phyloP scores from a whole-genome alignment of 1,284 basidiomycete genomes.

The Thecaphora thlaspeos region DNA sequence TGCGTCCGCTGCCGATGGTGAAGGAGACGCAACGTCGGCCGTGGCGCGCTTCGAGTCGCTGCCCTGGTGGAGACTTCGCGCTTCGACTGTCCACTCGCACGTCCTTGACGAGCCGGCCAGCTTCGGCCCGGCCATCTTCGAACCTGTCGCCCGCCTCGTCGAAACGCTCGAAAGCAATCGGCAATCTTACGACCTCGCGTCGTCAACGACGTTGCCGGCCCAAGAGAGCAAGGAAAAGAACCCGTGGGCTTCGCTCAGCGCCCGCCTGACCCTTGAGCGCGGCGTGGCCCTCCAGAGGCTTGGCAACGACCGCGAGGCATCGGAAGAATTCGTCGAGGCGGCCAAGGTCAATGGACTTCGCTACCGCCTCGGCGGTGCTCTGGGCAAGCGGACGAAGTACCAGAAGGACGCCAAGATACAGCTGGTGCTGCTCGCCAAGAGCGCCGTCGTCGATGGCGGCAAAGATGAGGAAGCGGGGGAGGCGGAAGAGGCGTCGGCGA shows the following conservation, averaged over 20 bases:
- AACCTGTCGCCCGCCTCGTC: conserved; percentile 63
- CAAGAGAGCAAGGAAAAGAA: conserved; percentile 4
- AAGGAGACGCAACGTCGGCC: neutral
- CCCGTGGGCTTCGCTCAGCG: conserved; percentile 66
- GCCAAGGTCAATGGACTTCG: conserved; percentile 75
- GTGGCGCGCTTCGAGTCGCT: conserved; percentile 22
- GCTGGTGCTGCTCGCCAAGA: conserved; percentile 89
- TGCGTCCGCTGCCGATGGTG: neutral
- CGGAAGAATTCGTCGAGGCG: conserved; percentile 76
- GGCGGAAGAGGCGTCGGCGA: conserved; percentile 5
- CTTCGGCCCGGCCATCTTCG: conserved; percentile 63
- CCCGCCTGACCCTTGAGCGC: conserved; percentile 73
- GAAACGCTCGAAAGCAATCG: conserved; percentile 27
- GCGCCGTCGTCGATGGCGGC: conserved; percentile 55
- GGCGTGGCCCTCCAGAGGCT: conserved; percentile 76
- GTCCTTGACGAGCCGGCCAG: conserved; percentile 82
- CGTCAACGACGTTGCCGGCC: conserved; percentile 46
- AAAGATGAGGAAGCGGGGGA: conserved; percentile 35
- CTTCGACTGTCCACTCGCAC: conserved; percentile 73
- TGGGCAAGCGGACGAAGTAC: conserved; percentile 92
- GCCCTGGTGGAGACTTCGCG: conserved; percentile 73
- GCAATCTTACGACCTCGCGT: conserved; percentile 14
- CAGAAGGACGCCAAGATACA: conserved; percentile 83
- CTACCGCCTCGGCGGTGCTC: conserved; percentile 87
- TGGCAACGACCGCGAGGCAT: conserved; percentile 74